Evolutionary conservation across 495 filamentous ascomycete genomes (phyloP), one percentile per base, ranked within the genome.

Genomic region (Aspergillus kassunensis): DNA sequence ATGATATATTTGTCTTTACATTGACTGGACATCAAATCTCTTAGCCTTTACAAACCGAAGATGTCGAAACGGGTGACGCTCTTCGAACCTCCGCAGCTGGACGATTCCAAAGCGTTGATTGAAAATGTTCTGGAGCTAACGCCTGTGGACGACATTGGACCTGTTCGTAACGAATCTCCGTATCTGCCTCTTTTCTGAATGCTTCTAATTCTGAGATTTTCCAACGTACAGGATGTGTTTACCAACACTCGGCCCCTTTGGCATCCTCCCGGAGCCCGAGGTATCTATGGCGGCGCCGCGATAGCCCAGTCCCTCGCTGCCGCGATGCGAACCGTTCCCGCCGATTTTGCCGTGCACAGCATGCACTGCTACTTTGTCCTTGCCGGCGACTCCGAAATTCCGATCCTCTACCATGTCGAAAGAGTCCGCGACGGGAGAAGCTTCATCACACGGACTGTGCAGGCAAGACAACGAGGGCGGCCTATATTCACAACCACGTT

Each of bases 291-390:
- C 60, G 93, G 93, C 54, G 82, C 86, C 34, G 90, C 90, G 1
- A 97, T 98, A 53, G 91, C 93, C 54, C 92, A 97, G 77, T 91
- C 81, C 57, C 81, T 98, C 24, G 80, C 85, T 48, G 91, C 95
- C 13, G 93, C 90, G 10, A 90, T 95, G 71, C 77, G 79, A 46
- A 98, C 93, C 43, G 86, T 98, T 15, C 84, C 86, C 2, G 60
- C 72, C 19, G 76, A 88, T 65, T 96, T 95, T 73, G 77, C 84
- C 54, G 79, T 91, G 39, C 92, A 98, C 73, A 88, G 83, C 69
- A 96, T 96, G 89, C 93, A 98, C 78, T 97, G 92, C 79, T 98
- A 96, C 77, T 98, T 98, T 73, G 85, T 98, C 31, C 85, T 97
- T 2, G 90, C 89, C 10, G 93, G 92, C 24, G 85, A 91, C 64